phyloP scores from a whole-genome alignment of 129 eudicot species.

The Pseudognaphalium luteoalbum region DNA sequence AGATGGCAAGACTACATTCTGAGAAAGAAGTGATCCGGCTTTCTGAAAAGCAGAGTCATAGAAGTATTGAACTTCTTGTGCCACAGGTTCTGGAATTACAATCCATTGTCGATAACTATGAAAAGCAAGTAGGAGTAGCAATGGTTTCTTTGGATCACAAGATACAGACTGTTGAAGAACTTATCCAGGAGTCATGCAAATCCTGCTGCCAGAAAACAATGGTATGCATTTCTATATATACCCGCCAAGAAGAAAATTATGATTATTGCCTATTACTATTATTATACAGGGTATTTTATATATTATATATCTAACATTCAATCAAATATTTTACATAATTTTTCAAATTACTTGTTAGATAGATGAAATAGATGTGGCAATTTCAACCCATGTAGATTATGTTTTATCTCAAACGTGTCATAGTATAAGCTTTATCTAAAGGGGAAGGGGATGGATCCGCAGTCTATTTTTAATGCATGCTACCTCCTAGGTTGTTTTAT shows the following conservation, averaged over 20 bases:
- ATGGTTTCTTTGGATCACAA: slow-evolving; percentile 54
- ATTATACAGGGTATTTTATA: slow-evolving; percentile 3
- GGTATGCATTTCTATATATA: slow-evolving; percentile 41
- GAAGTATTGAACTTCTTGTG: slow-evolving; percentile 46
- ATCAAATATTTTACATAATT: background rate
- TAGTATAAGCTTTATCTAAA: background rate
- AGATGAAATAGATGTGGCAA: slow-evolving; percentile 11
- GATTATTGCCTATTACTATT: background rate
- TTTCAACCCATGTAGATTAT: background rate
- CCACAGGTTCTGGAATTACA: slow-evolving; percentile 44
- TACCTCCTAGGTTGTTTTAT: background rate
- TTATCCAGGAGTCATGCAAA: slow-evolving; percentile 41
- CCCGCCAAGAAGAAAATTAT: background rate
- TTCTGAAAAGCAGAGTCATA: slow-evolving; percentile 46
- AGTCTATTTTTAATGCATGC: background rate
- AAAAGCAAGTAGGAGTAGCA: slow-evolving; percentile 45
- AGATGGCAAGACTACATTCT: slow-evolving; percentile 48
- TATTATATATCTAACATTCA: slow-evolving; percentile 15
- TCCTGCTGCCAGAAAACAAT: slow-evolving; percentile 60
- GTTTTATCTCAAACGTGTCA: background rate
- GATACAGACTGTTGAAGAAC: slow-evolving; percentile 43
- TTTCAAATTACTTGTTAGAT: background rate
- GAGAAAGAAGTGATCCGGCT: slow-evolving; percentile 50
- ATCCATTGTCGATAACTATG: slow-evolving; percentile 46
- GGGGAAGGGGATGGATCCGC: background rate